Conservation (phyloP, 805 yeast species). For the Blastobotrys chiropterorum region DNA sequence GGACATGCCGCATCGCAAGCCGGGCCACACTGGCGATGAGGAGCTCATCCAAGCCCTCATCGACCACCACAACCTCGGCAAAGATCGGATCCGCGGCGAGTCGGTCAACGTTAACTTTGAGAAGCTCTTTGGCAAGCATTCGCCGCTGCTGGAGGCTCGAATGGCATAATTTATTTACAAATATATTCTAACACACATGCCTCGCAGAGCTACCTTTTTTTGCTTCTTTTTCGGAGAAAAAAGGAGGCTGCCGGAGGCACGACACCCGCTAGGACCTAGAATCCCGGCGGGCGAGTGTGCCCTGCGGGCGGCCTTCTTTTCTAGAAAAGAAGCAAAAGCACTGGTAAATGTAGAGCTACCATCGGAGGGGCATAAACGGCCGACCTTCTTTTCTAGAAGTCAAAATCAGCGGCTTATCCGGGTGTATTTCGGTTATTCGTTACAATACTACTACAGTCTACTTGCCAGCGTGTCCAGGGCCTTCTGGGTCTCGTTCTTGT, state of each 20-base stretch:
- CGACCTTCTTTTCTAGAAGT: no score
- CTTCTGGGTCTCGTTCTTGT: conserved; percentile 8
- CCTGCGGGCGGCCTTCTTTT: no score
- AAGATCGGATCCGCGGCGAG: conserved; percentile 17
- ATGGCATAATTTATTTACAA: conserved; percentile 3
- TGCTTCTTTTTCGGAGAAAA: neutral
- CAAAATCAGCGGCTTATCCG: no score
- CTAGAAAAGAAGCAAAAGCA: no score
- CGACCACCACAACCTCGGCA: conserved; percentile 17
- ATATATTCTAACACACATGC: neutral
- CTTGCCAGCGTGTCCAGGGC: conserved; percentile 11
- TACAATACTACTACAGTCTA: conserved; percentile 4
- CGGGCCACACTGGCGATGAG: conserved; percentile 28
- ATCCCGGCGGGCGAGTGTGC: no score
- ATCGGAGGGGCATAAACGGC: no score
- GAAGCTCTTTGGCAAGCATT: conserved; percentile 19
- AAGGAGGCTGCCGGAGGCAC: neutral
- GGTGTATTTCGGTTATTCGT: no score
- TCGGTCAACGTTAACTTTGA: conserved; percentile 12
- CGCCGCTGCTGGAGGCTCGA: conserved; percentile 14
- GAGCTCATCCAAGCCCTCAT: conserved; percentile 20
- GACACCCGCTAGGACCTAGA: no score
- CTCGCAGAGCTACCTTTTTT: neutral
- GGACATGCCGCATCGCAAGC: conserved; percentile 25
- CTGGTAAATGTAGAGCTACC: no score